These are phyloP conservation scores for Kwoniella shandongensis DNA, from an alignment of 768 basidiomycete species.

Conservation along the genomic window DNA sequence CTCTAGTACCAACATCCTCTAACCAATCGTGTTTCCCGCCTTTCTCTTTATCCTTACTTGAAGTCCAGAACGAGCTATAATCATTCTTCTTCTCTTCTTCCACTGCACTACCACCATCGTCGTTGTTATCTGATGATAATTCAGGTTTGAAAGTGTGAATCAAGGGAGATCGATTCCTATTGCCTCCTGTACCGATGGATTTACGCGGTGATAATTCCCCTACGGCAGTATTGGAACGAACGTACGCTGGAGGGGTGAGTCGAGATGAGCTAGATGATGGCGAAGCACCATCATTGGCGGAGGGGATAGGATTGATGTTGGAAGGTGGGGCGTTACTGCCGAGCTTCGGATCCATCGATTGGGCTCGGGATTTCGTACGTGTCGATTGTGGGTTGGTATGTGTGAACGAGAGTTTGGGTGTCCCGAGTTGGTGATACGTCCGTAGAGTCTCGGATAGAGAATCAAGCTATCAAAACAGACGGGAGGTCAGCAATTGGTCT, in stretches of 20 bases:
- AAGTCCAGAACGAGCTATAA: too few species aligned
- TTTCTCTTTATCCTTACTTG: too few species aligned
- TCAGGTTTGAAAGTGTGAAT: slow-evolving; percentile 6
- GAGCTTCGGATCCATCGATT: slow-evolving; percentile 7
- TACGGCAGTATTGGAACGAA: slow-evolving; percentile 11
- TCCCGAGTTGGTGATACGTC: slow-evolving; percentile 44
- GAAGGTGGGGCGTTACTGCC: too few species aligned
- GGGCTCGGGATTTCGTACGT: slow-evolving; percentile 1
- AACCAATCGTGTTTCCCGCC: too few species aligned
- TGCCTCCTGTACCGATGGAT: neutral
- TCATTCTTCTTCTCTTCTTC: too few species aligned
- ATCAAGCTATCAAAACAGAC: slow-evolving; percentile 28
- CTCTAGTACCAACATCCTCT: too few species aligned
- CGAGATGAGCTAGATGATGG: too few species aligned
- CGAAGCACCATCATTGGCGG: too few species aligned
- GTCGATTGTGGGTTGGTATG: slow-evolving; percentile 5
- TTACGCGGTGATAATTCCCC: slow-evolving; percentile 13
- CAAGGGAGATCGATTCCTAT: slow-evolving; percentile 11
- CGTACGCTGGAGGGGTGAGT: slow-evolving; percentile 4
- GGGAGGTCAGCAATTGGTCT: too few species aligned
- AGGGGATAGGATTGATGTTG: too few species aligned
- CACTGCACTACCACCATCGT: too few species aligned
- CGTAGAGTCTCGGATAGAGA: slow-evolving; percentile 35
- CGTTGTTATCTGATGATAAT: too few species aligned
- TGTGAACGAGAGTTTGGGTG: slow-evolving; percentile 40